phyloP scores from a whole-genome alignment of 768 basidiomycete genomes.

The Hypholoma sublateritium region DNA sequence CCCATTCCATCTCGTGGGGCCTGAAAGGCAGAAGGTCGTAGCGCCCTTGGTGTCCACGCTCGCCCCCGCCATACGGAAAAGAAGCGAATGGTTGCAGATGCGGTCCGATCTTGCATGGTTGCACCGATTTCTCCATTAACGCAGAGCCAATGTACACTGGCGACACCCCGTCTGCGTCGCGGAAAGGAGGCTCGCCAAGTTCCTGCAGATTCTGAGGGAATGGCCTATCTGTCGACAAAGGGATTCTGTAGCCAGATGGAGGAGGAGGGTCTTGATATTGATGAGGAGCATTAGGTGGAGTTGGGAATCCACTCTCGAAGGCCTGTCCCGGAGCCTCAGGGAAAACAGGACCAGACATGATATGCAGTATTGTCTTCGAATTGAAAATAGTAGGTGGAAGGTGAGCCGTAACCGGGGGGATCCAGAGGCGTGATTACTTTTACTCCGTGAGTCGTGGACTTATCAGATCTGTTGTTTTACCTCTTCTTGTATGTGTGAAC shows the following conservation, averaged over 20 bases:
- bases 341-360: not conserved
- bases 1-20: conserved; percentile 71
- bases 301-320: not conserved
- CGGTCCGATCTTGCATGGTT: conserved; percentile 81
- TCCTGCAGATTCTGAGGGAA: conserved; percentile 45
- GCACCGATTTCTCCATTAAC: conserved; percentile 63
- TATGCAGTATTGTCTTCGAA: not conserved
- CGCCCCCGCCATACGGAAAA: conserved; percentile 65
- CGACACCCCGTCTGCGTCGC: conserved; percentile 54
- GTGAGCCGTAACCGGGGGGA: too few relatives aligned
- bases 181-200: conserved; percentile 47
- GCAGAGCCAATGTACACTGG: conserved; percentile 77
- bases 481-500: too few relatives aligned
- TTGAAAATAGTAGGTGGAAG: not conserved
- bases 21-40: conserved; percentile 78
- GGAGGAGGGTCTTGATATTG: conserved; percentile 35
- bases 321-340: not conserved
- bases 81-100: conserved; percentile 48
- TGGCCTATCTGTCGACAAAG: conserved; percentile 41
- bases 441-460: not conserved
- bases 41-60: conserved; percentile 60
- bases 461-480: too few relatives aligned
- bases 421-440: not conserved
- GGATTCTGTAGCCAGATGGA: conserved; percentile 67
- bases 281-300: too few relatives aligned